phyloP scores from a whole-genome alignment of 2,329 filamentous ascomycete genomes.

The Beauveria sp. region DNA sequence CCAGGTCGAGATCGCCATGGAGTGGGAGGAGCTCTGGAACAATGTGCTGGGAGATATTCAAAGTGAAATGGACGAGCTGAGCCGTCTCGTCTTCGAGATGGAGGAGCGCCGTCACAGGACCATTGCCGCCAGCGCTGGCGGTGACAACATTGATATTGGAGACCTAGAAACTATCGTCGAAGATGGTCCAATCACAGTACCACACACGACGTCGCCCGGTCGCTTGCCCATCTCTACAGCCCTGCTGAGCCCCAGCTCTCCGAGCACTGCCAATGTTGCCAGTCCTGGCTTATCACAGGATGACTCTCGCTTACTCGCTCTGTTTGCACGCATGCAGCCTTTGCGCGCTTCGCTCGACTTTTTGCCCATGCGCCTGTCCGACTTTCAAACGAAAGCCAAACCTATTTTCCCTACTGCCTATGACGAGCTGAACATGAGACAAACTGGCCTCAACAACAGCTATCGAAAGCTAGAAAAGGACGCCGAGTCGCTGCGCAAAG shows the following conservation, averaged over 20 bases:
- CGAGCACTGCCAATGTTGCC: constrained; percentile 37
- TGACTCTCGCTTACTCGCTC: constrained; percentile 76
- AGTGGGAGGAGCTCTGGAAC: constrained; percentile 97
- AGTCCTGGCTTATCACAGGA: constrained; percentile 59
- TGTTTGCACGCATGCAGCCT: constrained; percentile 95
- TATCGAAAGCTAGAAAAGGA: constrained; percentile 87
- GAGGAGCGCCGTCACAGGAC: constrained; percentile 87
- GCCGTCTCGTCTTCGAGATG: constrained; percentile 88
- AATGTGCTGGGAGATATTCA: constrained; percentile 89
- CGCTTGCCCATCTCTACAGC: constrained; percentile 47
- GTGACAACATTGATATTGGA: constrained; percentile 68
- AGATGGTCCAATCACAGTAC: constrained; percentile 55
- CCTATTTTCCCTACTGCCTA: constrained; percentile 82
- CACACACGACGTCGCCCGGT: constrained; percentile 26
- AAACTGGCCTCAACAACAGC: constrained; percentile 67
- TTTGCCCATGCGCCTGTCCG: constrained; percentile 84
- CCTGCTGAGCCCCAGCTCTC: constrained; percentile 54
- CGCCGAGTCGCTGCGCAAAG: constrained; percentile 79
- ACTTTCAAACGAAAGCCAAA: constrained; percentile 73
- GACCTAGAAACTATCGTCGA: constrained; percentile 92
- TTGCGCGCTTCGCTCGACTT: constrained; percentile 90
- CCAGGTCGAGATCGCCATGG: constrained; percentile 95
- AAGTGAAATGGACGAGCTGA: constrained; percentile 72
- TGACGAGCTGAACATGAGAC: constrained; percentile 73
- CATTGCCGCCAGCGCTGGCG: constrained; percentile 53